phyloP scores from a whole-genome alignment of 1,284 basidiomycete genomes.

The Microbotryum scabiosae region DNA sequence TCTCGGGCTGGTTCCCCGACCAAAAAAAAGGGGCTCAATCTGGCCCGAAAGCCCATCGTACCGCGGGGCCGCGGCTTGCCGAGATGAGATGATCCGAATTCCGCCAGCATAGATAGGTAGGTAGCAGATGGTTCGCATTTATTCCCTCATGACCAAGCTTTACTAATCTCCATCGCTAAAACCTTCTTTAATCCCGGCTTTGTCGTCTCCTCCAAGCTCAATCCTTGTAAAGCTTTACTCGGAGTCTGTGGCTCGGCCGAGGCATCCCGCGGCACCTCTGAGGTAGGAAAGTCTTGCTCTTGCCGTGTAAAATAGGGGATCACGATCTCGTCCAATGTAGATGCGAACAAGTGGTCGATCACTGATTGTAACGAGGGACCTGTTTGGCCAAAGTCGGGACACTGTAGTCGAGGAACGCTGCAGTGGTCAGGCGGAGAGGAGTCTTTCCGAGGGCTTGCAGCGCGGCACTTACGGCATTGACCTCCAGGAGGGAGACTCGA shows the following conservation, averaged over 20 bases:
- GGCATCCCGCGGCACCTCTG: neutral
- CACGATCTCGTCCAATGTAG: conserved; percentile 11
- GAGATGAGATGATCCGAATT: too few relatives aligned
- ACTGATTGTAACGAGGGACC: conserved; percentile 65
- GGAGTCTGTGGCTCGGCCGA: neutral
- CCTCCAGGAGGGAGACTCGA: conserved; percentile 71
- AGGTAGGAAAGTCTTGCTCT: neutral
- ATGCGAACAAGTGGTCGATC: conserved; percentile 22
- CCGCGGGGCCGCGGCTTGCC: too few relatives aligned
- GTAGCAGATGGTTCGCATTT: too few relatives aligned
- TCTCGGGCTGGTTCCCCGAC: too few relatives aligned
- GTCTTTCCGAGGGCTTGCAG: neutral
- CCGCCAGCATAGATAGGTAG: too few relatives aligned
- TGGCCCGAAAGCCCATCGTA: too few relatives aligned
- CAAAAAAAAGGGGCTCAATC: too few relatives aligned
- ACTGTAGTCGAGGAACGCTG: conserved; percentile 37
- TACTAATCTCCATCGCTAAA: conserved; percentile 18
- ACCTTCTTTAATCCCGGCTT: conserved; percentile 18
- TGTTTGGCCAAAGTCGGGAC: conserved; percentile 90
- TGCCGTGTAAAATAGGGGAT: conserved; percentile 17
- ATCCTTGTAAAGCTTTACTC: conserved; percentile 7
- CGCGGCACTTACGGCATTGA: conserved; percentile 56
- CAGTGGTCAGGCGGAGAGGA: neutral
- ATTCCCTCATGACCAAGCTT: conserved; percentile 10
- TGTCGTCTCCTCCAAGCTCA: neutral